phyloP scores from a whole-genome alignment of 2,329 filamentous ascomycete species.

The Penicillium paneum region DNA sequence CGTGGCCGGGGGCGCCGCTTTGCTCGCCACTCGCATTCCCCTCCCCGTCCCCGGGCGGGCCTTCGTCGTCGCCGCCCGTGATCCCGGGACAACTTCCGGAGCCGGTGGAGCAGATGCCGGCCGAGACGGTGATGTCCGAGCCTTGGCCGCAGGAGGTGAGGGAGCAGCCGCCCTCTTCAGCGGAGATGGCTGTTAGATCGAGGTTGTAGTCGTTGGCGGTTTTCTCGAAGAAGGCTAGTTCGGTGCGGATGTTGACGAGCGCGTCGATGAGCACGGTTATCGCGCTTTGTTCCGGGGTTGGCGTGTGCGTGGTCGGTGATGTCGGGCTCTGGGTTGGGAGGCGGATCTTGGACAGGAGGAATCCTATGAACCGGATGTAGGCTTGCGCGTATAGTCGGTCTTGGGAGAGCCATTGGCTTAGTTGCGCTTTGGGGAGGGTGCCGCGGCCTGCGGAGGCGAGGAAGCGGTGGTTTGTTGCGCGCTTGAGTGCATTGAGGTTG shows the following conservation, averaged over 20 bases:
- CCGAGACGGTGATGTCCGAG: constrained; percentile 14
- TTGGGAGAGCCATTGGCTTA: constrained; percentile 68
- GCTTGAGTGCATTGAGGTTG: constrained; percentile 47
- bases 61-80: constrained; percentile 28
- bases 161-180: constrained; percentile 35
- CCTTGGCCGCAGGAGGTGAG: constrained; percentile 7
- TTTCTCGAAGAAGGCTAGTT: constrained; percentile 65
- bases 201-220: constrained; percentile 61
- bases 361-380: constrained; percentile 65
- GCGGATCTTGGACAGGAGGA: constrained; percentile 60
- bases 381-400: constrained; percentile 69
- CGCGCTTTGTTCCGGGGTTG: constrained; percentile 52
- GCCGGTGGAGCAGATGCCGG: constrained; percentile 16
- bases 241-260: constrained; percentile 63
- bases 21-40: too few species aligned
- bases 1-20: constrained; percentile 8
- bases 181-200: constrained; percentile 44
- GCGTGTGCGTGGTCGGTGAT: constrained; percentile 21
- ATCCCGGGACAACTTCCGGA: constrained; percentile 19
- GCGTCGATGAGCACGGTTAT: constrained; percentile 63
- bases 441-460: constrained; percentile 63
- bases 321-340: constrained; percentile 44
- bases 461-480: constrained; percentile 65
- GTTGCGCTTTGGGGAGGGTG: constrained; percentile 52
- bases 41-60: neutral